Base-by-base conservation (phyloP, 441 rosid species). In the Hypseocharis bilobata region DNA sequence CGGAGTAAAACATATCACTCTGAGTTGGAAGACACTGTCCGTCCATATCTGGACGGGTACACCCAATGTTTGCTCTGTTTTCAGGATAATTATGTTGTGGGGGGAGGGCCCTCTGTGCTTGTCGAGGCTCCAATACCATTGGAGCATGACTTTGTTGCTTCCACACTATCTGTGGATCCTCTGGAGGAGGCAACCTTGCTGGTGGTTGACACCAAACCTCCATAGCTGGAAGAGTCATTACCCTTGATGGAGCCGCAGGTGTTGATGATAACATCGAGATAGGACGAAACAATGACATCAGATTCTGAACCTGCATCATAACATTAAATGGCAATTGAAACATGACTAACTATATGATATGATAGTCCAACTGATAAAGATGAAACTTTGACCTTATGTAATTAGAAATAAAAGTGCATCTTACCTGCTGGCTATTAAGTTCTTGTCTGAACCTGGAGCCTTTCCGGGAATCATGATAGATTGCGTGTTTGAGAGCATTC, bases 381-480 rank as follows among this genome's bases (percentile, higher is more conserved):
- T 49, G 51, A 6, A 6, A 49, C 7, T 17, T 26, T 19, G 56
- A 49, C 19, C 56, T 49, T 26, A 20, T 19, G 26, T 20, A 20
- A 51, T 11, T 32, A 29, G 59, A 14, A 62, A 27, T 28, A 25
- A 51, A 34, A 47, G 17, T 22, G 66, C 65, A 72, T 60, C 77
- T 62, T 64, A 77, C 90, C 76, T 83, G 83, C 67, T 68, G 79
- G 62, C 72, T 58, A 72, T 77, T 72, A 42, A 83, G 81, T 47
- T 82, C 83, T 72, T 79, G 84, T 40, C 72, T 76, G 69, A 82
- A 83, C 70, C 79, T 82, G 36, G 66, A 14, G 22, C 85, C 85
- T 16, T 62, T 75, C 55, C 60, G 55, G 76, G 76, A 78, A 66
- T 80, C 78, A 55, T 79, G 72, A 74, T 62, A 59, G 71, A 86